Conservation (phyloP, 179 eudicot species). For the Beta lomatogona region DNA sequence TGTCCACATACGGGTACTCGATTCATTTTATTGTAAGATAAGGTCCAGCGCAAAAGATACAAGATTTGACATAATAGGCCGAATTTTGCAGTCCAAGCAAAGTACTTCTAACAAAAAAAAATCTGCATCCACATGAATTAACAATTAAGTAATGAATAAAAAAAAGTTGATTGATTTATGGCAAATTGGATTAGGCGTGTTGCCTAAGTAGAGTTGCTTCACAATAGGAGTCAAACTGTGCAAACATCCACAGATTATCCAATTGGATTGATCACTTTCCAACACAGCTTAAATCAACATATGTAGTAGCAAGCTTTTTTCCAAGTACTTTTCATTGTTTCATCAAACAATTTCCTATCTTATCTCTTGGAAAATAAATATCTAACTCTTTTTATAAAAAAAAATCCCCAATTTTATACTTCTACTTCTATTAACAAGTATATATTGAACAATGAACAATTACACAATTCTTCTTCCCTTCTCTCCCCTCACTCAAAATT, state of each 20-base stretch:
- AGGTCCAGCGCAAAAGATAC: constrained; percentile 10
- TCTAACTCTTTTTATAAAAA: too few relatives aligned
- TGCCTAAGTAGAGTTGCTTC: constrained; percentile 20
- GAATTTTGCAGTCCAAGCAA: constrained; percentile 30
- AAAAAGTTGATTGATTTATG: not conserved
- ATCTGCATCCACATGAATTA: constrained; percentile 5
- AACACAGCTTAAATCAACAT: constrained; percentile 8
- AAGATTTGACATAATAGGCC: constrained; percentile 15
- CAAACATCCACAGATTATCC: constrained; percentile 10
- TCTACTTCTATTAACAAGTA: too few relatives aligned
- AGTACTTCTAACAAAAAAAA: not conserved
- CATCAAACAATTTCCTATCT: not conserved
- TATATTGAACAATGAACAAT: too few relatives aligned
- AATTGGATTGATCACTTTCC: constrained; percentile 28
- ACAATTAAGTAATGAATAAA: not conserved
- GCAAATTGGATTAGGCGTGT: constrained; percentile 25
- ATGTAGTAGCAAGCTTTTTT: not conserved
- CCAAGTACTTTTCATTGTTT: not conserved
- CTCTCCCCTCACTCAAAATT: too few relatives aligned
- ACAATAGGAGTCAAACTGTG: constrained; percentile 20
- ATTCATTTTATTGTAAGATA: constrained; percentile 14
- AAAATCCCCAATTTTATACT: too few relatives aligned
- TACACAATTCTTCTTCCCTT: too few relatives aligned
- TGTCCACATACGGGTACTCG: constrained; percentile 16
- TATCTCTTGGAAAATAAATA: not conserved